A percentile compares a stretch with the other conserved stretches of the same genome.
Conservation (phyloP, 139 green algal species). For the Coccomyxa sp. region DNA sequence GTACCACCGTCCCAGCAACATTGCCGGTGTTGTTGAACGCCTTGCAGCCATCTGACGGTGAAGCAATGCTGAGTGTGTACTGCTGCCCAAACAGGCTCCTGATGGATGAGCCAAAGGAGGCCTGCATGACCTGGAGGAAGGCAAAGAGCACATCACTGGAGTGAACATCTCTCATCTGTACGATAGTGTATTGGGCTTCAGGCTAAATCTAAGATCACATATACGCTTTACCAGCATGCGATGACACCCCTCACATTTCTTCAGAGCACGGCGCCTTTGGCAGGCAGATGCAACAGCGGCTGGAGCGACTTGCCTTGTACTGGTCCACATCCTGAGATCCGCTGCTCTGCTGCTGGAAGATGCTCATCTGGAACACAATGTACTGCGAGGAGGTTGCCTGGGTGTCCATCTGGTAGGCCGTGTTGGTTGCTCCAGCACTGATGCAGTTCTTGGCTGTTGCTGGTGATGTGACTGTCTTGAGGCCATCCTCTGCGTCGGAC, state of each 20-base stretch:
- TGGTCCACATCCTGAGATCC: not conserved
- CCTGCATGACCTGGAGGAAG: slow-evolving; percentile 8
- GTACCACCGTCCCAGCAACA: slow-evolving; percentile 43
- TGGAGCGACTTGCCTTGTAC: not conserved
- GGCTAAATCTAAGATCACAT: not conserved
- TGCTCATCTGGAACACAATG: slow-evolving; percentile 11
- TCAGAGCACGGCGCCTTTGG: not conserved
- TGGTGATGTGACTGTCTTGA: slow-evolving; percentile 64
- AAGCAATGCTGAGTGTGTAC: slow-evolving; percentile 15
- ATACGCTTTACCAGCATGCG: not conserved
- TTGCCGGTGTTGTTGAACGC: slow-evolving; percentile 21
- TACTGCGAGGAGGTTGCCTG: not conserved
- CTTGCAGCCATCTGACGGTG: slow-evolving; percentile 30
- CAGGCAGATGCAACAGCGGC: not conserved
- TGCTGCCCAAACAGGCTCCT: not conserved
- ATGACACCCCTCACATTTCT: not conserved
- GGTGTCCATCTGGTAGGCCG: not conserved
- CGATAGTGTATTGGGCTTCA: no score
- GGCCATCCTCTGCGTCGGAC: not conserved
- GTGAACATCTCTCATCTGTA: no score
- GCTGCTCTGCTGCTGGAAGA: not conserved
- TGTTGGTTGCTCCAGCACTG: slow-evolving; percentile 51
- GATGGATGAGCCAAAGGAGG: not conserved
- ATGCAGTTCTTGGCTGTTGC: slow-evolving; percentile 81
- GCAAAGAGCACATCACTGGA: no score